Conservation (phyloP, 352 stramenopile genomes). For the Thalassiosira exigua region DNA sequence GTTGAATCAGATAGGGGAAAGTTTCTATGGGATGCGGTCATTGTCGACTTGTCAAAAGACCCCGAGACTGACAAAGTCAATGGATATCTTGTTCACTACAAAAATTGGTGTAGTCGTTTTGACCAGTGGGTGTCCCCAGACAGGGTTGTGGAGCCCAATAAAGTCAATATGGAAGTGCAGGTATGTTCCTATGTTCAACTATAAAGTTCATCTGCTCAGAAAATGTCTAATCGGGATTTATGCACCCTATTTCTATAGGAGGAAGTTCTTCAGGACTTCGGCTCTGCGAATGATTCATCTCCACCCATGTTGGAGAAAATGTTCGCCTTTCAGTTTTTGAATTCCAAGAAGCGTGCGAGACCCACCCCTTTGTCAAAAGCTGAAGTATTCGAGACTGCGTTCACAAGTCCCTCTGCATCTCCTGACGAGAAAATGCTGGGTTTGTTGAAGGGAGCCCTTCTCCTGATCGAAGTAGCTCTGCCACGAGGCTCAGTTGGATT, state of each 20-base stretch:
- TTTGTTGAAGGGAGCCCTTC: constrained; percentile 74
- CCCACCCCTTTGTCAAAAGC: constrained; percentile 46
- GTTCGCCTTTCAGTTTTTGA: constrained; percentile 69
- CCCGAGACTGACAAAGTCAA: constrained; percentile 60
- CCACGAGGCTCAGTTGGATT: constrained; percentile 76
- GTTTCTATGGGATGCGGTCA: constrained; percentile 80
- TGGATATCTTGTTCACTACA: constrained; percentile 82
- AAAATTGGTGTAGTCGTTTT: constrained; percentile 81
- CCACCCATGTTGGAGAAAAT: constrained; percentile 66
- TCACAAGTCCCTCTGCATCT: constrained; percentile 45
- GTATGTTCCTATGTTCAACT: too few relatives aligned
- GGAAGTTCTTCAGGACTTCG: constrained; percentile 75
- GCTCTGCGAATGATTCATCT: constrained; percentile 30
- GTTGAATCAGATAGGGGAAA: constrained; percentile 77
- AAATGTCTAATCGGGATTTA: too few relatives aligned
- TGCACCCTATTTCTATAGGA: too few relatives aligned
- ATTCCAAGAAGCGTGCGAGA: constrained; percentile 68
- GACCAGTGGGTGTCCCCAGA: constrained; percentile 79
- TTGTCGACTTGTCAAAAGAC: constrained; percentile 73
- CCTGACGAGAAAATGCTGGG: constrained; percentile 70
- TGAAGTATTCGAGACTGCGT: constrained; percentile 70
- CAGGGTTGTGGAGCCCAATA: constrained; percentile 77
- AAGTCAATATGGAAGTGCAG: constrained; percentile 74
- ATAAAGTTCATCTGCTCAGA: too few relatives aligned
- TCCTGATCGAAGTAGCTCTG: constrained; percentile 82